A percentile compares a stretch with the other conserved stretches of the same genome.
These are phyloP conservation scores for Tripidium arundinaceum DNA, from an alignment of 202 grass and related monocot genomes.

Conservation along the genomic window DNA sequence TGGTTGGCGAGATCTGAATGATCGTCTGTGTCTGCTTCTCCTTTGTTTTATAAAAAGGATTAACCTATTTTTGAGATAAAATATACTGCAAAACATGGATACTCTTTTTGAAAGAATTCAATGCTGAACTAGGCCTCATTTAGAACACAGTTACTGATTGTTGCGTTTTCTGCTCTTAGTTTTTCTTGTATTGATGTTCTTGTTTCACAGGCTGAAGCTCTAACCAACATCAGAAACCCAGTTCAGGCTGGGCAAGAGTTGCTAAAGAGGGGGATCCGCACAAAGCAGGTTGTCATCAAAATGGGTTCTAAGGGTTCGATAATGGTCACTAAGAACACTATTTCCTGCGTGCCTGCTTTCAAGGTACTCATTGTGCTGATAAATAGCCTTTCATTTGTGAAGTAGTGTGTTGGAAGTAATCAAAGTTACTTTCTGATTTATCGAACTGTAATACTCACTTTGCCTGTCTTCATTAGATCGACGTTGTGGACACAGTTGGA, in stretches of 20 bases:
- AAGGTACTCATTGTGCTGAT: conserved; percentile 58
- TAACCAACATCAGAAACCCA: conserved; percentile 63
- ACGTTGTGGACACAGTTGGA: conserved; percentile 87
- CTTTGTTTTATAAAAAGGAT: not conserved
- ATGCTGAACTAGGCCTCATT: not conserved
- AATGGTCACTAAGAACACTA: conserved; percentile 46
- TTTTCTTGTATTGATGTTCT: conserved; percentile 22
- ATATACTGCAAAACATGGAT: not conserved
- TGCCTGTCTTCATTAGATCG: conserved; percentile 51
- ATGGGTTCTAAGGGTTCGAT: conserved; percentile 91
- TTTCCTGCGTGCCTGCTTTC: conserved; percentile 78
- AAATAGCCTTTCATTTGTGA: not conserved
- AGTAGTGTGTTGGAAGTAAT: not conserved
- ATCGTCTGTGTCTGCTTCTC: not conserved
- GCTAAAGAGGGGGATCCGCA: conserved; percentile 56
- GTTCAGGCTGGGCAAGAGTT: conserved; percentile 76
- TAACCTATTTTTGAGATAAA: not conserved
- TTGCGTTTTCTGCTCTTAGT: conserved; percentile 6
- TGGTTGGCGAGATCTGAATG: not conserved
- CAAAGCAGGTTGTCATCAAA: conserved; percentile 86
- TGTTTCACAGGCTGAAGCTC: conserved; percentile 55
- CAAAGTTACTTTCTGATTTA: not conserved
- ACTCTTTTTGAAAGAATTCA: not conserved
- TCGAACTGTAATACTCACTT: not conserved
- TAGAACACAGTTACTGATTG: not conserved